Evolutionary conservation across 768 basidiomycete species (phyloP).

Genomic region (Tricholoma furcatifolium): DNA sequence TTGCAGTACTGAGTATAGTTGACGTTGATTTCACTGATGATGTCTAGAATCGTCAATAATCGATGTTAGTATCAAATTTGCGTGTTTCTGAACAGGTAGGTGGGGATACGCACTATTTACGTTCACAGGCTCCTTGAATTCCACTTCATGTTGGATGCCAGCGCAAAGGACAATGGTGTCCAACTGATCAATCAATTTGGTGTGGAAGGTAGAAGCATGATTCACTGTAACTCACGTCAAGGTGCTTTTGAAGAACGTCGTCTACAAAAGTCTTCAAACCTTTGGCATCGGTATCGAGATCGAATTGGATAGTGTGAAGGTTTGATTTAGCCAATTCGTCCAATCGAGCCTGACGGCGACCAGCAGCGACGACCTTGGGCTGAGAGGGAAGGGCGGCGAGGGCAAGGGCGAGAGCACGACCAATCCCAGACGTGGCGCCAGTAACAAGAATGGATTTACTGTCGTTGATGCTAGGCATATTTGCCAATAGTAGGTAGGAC

Average conservation of each 20-base stretch:
- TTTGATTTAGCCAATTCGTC: constrained; percentile 42
- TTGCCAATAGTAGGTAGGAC: too few relatives aligned
- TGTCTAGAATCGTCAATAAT: constrained; percentile 29
- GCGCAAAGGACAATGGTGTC: constrained; percentile 55
- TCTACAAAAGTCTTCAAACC: constrained; percentile 40
- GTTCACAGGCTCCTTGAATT: constrained; percentile 44
- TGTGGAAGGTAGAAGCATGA: neutral
- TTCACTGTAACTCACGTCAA: constrained; percentile 37
- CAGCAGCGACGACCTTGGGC: constrained; percentile 50
- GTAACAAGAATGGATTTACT: constrained; percentile 26
- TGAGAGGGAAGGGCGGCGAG: constrained; percentile 45
- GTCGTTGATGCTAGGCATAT: constrained; percentile 6
- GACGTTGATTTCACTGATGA: constrained; percentile 46
- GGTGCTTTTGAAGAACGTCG: constrained; percentile 40
- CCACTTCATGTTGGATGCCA: constrained; percentile 49
- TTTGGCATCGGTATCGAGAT: constrained; percentile 38
- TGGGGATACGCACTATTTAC: constrained; percentile 34
- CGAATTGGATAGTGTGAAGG: constrained; percentile 41
- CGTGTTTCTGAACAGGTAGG: too few relatives aligned
- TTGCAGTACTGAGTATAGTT: constrained; percentile 55
- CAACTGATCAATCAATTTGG: constrained; percentile 34
- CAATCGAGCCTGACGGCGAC: constrained; percentile 52
- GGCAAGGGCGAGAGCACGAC: constrained; percentile 52
- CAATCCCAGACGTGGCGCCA: constrained; percentile 53
- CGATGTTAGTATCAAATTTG: neutral